These are phyloP conservation scores for Chenopodium formosanum DNA, from an alignment of 148 eudicot genomes.

Conservation along the genomic window DNA sequence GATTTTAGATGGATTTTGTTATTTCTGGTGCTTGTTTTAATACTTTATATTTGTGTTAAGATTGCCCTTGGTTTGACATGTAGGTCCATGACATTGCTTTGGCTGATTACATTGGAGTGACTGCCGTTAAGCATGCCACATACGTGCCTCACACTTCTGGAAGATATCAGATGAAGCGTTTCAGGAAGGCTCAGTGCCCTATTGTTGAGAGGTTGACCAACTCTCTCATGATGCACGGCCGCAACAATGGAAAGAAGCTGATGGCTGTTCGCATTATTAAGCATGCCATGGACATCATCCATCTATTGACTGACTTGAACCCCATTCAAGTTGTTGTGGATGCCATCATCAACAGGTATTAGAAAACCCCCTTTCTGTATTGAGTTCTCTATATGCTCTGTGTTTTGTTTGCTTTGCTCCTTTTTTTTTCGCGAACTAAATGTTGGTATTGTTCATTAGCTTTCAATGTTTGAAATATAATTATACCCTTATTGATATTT, in stretches of 20 bases:
- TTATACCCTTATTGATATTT: neutral
- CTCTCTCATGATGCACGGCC: conserved; percentile 39
- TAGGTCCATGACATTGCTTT: conserved; percentile 36
- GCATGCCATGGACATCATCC: conserved; percentile 39
- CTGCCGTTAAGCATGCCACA: conserved; percentile 31
- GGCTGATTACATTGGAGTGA: conserved; percentile 32
- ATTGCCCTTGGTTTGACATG: neutral
- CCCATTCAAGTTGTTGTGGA: conserved; percentile 36
- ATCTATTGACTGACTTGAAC: conserved; percentile 33
- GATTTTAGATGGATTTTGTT: neutral
- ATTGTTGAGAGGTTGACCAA: conserved; percentile 38
- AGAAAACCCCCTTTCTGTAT: too few relatives aligned
- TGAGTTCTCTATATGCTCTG: neutral
- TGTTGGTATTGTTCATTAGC: too few relatives aligned
- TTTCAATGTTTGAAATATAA: too few relatives aligned
- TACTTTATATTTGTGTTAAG: neutral
- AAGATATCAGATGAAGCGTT: conserved; percentile 34
- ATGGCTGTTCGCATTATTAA: conserved; percentile 38
- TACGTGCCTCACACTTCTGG: conserved; percentile 37
- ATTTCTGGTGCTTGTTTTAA: too few relatives aligned
- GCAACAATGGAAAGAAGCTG: conserved; percentile 37
- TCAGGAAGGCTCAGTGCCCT: conserved; percentile 41
- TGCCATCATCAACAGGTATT: conserved; percentile 36
- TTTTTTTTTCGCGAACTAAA: neutral
- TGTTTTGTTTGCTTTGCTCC: too few relatives aligned